Conservation (phyloP, 371 early-diverging fungal genomes). For the Smittium culicis region DNA sequence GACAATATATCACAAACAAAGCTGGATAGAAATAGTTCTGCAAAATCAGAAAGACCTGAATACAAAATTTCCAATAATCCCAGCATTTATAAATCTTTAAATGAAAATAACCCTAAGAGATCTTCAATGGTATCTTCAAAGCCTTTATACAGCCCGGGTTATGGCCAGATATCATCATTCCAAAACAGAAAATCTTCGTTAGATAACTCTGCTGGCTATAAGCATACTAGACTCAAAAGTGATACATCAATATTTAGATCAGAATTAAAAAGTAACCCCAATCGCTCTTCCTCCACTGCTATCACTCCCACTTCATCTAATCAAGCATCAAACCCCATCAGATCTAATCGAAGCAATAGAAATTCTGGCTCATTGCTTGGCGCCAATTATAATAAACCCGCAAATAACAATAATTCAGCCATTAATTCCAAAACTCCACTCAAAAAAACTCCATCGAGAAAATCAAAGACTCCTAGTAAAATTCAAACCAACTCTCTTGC, state of each 20-base stretch:
- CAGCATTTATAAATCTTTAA: not conserved
- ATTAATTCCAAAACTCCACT: not conserved
- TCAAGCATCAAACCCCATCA: not conserved
- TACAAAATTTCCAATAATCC: not conserved
- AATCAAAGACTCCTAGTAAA: not conserved
- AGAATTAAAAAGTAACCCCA: too few relatives aligned
- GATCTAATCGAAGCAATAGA: not conserved
- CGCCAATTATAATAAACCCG: not conserved
- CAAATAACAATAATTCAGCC: not conserved
- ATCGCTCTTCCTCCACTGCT: not conserved
- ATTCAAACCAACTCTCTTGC: not conserved
- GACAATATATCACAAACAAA: too few relatives aligned
- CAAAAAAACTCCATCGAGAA: not conserved
- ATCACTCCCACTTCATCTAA: not conserved
- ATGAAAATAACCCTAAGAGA: not conserved
- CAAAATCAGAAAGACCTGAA: too few relatives aligned
- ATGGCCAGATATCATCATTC: not conserved
- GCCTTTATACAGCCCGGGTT: not conserved
- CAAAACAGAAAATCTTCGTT: not conserved
- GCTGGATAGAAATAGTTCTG: too few relatives aligned
- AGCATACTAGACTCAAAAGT: not conserved
- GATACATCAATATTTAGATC: not conserved
- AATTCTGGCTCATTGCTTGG: not conserved
- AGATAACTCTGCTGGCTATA: not conserved
- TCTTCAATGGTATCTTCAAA: not conserved